Conservation (phyloP, 768 basidiomycete genomes). For the Galerina sulciceps region DNA sequence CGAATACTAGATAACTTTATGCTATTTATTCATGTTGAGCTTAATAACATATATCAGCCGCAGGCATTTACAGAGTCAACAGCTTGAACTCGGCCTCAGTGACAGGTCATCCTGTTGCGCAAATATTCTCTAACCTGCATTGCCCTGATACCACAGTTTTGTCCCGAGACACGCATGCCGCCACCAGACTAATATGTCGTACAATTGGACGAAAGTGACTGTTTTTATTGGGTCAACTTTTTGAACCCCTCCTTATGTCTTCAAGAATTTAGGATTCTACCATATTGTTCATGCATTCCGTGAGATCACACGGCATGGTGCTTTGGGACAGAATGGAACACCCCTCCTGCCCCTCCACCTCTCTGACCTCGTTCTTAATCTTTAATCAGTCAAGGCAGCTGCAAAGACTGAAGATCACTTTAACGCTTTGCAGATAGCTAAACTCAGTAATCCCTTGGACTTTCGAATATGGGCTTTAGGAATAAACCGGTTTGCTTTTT, state of each 20-base stretch:
- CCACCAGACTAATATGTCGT: slow-evolving; percentile 1
- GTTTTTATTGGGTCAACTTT: too few species aligned
- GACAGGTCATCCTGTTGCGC: slow-evolving; percentile 33
- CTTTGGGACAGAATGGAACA: slow-evolving; percentile 45
- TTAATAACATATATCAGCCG: slow-evolving; percentile 4
- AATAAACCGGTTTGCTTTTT: slow-evolving; percentile 21
- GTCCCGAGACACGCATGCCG: slow-evolving; percentile 20
- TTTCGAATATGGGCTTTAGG: slow-evolving; percentile 26
- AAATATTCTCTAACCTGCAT: slow-evolving; percentile 42
- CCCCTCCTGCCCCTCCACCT: slow-evolving; percentile 28
- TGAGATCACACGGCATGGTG: slow-evolving; percentile 49
- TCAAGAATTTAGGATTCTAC: slow-evolving; percentile 34
- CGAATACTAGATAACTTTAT: not conserved
- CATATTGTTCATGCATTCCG: slow-evolving; percentile 49
- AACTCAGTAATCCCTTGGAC: slow-evolving; percentile 1
- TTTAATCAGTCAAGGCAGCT: too few species aligned
- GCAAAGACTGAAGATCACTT: too few species aligned
- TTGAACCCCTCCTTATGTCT: slow-evolving; percentile 4
- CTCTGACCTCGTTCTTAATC: too few species aligned
- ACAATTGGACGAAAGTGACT: not conserved
- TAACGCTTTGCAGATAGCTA: slow-evolving; percentile 14
- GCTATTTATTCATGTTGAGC: not conserved
- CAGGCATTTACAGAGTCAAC: not conserved
- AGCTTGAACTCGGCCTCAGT: too few species aligned
- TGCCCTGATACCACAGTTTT: slow-evolving; percentile 24